Conservation (phyloP, 106 monocot genomes). For the Phalaenopsis equestris region DNA sequence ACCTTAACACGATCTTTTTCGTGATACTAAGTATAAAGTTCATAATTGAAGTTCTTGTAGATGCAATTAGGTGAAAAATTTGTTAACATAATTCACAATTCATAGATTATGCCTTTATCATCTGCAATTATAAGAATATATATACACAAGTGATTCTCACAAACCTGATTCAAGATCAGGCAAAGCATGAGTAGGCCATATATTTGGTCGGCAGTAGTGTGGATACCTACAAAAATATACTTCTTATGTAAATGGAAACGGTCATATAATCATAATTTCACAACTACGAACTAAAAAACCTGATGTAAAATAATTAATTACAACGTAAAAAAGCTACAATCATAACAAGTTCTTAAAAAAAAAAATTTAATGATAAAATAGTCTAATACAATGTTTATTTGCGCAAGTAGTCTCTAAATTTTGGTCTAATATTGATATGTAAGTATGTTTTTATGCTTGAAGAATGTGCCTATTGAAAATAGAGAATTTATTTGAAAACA, state of each 20-base stretch:
- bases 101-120: background rate
- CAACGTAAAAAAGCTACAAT: background rate
- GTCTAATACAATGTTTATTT: background rate
- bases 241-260: background rate
- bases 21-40: background rate
- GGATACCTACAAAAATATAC: conserved; percentile 56
- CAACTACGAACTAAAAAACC: background rate
- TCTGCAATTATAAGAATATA: background rate
- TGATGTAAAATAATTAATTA: background rate
- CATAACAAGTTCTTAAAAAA: background rate
- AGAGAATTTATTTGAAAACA: background rate
- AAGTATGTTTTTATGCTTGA: background rate
- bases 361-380: background rate
- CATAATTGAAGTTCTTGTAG: background rate
- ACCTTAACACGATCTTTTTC: background rate
- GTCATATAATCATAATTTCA: background rate
- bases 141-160: background rate
- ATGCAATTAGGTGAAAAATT: background rate
- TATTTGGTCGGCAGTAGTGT: conserved; percentile 85
- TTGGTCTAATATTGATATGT: background rate
- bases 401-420: background rate
- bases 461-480: background rate
- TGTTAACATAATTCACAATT: background rate
- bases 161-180: conserved; percentile 89
- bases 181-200: conserved; percentile 61